phyloP scores from a whole-genome alignment of 768 basidiomycete genomes.

The Tulasnella sp. region DNA sequence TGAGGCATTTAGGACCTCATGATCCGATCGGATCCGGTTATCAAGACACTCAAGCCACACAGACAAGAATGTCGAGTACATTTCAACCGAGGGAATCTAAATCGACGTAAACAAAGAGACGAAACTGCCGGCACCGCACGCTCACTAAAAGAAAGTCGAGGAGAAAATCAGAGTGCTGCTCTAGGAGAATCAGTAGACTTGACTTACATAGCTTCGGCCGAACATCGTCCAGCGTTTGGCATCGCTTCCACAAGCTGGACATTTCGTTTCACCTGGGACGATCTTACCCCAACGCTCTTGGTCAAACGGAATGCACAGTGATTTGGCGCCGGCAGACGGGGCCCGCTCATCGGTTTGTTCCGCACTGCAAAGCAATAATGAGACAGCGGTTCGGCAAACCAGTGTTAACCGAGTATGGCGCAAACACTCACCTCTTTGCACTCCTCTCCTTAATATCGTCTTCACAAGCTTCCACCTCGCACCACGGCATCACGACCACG shows the following conservation, averaged over 20 bases:
- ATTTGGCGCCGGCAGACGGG: slow-evolving; percentile 96
- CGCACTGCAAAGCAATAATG: slow-evolving; percentile 46
- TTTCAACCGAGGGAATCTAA: too few relatives aligned
- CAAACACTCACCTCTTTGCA: slow-evolving; percentile 42
- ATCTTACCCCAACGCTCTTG: slow-evolving; percentile 78
- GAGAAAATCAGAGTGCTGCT: neutral
- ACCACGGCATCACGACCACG: slow-evolving; percentile 91
- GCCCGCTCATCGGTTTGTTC: slow-evolving; percentile 92
- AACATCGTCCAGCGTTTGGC: slow-evolving; percentile 98
- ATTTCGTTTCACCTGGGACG: slow-evolving; percentile 80
- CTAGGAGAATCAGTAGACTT: neutral
- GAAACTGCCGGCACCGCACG: neutral
- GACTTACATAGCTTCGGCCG: slow-evolving; percentile 65
- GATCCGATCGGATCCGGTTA: too few relatives aligned
- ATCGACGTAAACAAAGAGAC: too few relatives aligned
- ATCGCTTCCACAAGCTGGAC: slow-evolving; percentile 79
- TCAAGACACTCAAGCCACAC: too few relatives aligned
- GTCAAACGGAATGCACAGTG: slow-evolving; percentile 93
- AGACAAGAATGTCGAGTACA: too few relatives aligned
- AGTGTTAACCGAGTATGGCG: neutral
- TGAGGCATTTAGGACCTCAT: too few relatives aligned
- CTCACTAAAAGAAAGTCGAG: neutral
- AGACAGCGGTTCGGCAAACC: neutral
- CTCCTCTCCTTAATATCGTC: slow-evolving; percentile 97
- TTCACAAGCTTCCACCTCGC: slow-evolving; percentile 87